Conservation (phyloP, 2,329 filamentous ascomycete genomes). For the Cryphonectria parasitica region DNA sequence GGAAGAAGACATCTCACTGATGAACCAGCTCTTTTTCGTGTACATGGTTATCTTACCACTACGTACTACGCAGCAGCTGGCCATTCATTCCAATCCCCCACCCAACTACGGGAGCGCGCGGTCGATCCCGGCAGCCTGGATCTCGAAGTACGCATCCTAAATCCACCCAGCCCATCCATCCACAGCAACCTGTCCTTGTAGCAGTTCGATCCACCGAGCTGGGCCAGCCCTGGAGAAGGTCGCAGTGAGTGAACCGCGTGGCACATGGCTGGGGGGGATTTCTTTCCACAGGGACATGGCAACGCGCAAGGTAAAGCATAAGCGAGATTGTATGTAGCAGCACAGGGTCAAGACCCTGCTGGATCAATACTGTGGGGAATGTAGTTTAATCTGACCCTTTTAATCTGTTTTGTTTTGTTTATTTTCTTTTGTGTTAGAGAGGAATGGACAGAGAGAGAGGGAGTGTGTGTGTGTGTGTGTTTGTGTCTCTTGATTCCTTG, state of each 20-base stretch:
- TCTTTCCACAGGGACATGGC: neutral
- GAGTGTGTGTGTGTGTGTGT: too few relatives aligned
- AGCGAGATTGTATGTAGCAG: neutral
- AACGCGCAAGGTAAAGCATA: neutral
- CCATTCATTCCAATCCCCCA: neutral
- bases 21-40: too few relatives aligned
- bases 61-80: neutral
- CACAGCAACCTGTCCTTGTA: neutral
- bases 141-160: neutral
- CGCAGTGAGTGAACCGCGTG: neutral
- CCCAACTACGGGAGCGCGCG: neutral
- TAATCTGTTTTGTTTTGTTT: neutral
- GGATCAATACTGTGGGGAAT: neutral
- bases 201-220: neutral
- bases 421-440: neutral
- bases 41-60: too few relatives aligned
- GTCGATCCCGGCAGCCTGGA: constrained; percentile 1
- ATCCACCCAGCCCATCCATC: neutral
- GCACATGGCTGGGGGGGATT: neutral
- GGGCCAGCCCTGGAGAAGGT: neutral
- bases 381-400: neutral
- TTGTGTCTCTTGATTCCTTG: too few relatives aligned
- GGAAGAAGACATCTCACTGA: too few relatives aligned
- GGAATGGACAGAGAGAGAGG: too few relatives aligned
- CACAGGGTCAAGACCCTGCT: neutral